These are phyloP conservation scores for Curvularia sp. DNA, from an alignment of 2,329 filamentous ascomycete species.

Conservation along the genomic window DNA sequence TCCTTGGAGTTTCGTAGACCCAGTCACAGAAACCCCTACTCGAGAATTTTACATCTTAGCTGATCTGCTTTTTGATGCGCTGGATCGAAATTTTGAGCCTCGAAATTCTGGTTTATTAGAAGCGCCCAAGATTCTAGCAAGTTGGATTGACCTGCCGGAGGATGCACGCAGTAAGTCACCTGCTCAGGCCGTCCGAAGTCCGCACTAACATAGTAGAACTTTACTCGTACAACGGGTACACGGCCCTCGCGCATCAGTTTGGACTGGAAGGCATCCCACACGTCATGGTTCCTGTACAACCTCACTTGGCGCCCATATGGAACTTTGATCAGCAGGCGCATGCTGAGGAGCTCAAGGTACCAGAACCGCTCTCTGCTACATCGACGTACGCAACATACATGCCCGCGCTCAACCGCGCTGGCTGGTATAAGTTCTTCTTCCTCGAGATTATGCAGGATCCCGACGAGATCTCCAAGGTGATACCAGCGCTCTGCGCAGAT, in stretches of 20 bases:
- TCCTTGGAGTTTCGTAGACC: slow-evolving; percentile 46
- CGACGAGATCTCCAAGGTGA: slow-evolving; percentile 36
- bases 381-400: slow-evolving; percentile 38
- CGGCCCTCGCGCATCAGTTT: slow-evolving; percentile 42
- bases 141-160: slow-evolving; percentile 40
- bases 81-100: slow-evolving; percentile 46
- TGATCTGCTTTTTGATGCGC: slow-evolving; percentile 44
- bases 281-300: slow-evolving; percentile 42
- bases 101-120: slow-evolving; percentile 45
- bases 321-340: slow-evolving; percentile 39
- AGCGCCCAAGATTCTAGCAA: slow-evolving; percentile 42
- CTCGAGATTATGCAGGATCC: slow-evolving; percentile 40
- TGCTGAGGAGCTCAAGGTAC: slow-evolving; percentile 8
- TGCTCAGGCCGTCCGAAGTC: not conserved
- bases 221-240: slow-evolving; percentile 40
- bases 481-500: slow-evolving; percentile 42
- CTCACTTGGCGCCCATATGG: slow-evolving; percentile 38
- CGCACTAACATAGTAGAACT: slow-evolving; percentile 18
- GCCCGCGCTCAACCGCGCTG: slow-evolving; percentile 46
- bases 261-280: slow-evolving; percentile 44
- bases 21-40: slow-evolving; percentile 43
- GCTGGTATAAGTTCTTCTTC: slow-evolving; percentile 49
- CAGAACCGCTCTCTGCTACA: slow-evolving; percentile 15
- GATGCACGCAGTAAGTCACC: slow-evolving; percentile 38
- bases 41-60: slow-evolving; percentile 49